Evolutionary conservation across 1,139 yeast species (phyloP).

Genomic region (Pneumocystis wakefieldiae): DNA sequence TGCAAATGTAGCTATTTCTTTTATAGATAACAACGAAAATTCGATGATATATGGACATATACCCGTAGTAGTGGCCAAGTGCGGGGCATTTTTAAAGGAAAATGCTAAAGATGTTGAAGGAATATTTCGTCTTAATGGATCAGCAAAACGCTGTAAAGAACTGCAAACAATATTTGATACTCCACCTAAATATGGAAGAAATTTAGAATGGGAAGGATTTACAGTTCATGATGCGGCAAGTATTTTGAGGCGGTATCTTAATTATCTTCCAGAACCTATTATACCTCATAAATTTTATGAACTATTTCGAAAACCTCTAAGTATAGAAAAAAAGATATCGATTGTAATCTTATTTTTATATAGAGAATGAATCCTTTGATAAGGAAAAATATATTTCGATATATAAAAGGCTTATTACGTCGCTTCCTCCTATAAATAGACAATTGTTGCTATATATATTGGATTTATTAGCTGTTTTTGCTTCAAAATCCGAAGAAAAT

Average conservation of each 20-base stretch:
- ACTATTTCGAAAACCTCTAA: conserved; percentile 54
- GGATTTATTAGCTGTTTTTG: conserved; percentile 75
- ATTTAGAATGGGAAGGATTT: conserved; percentile 78
- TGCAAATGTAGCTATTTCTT: conserved; percentile 62
- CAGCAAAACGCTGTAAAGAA: conserved; percentile 74
- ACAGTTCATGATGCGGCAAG: conserved; percentile 98
- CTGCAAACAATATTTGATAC: conserved; percentile 68
- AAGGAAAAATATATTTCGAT: conserved; percentile 21
- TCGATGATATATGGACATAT: conserved; percentile 60
- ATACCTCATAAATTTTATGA: conserved; percentile 70
- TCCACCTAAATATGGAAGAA: conserved; percentile 81
- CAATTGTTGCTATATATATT: conserved; percentile 78
- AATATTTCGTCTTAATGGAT: conserved; percentile 84
- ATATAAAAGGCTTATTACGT: conserved; percentile 52
- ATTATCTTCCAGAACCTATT: conserved; percentile 82
- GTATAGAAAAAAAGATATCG: conserved; percentile 34
- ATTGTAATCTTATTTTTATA: conserved; percentile 41
- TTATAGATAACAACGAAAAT: conserved; percentile 35
- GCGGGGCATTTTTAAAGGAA: conserved; percentile 72
- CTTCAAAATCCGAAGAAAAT: conserved; percentile 60
- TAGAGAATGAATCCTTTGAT: not conserved
- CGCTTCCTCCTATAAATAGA: conserved; percentile 53
- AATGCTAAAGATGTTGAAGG: conserved; percentile 65
- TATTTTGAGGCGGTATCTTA: conserved; percentile 65
- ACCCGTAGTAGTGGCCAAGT: conserved; percentile 86